A percentile compares a stretch with the other conserved stretches of the same genome.
Conservation (phyloP, 2,329 filamentous ascomycete species). For the Trichoderma koningii region DNA sequence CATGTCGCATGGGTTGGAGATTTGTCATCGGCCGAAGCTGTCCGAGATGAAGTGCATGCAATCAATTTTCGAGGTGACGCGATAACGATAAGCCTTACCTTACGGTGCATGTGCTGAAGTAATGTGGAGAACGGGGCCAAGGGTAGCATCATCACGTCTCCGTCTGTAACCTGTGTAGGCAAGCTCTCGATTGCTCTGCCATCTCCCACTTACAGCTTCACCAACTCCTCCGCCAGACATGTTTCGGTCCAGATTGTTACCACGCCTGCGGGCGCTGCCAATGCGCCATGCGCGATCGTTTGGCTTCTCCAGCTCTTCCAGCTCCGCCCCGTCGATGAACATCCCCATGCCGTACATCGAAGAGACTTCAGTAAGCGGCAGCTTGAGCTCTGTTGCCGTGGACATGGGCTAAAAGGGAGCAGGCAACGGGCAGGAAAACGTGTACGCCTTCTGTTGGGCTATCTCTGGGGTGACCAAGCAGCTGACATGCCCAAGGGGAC, state of each 20-base stretch:
- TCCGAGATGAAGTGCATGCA: not conserved
- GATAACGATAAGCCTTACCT: slow-evolving; percentile 24
- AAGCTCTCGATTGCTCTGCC: not conserved
- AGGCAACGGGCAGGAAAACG: slow-evolving; percentile 77
- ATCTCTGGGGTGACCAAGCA: slow-evolving; percentile 1
- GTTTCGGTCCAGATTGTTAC: slow-evolving; percentile 37
- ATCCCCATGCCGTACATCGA: slow-evolving; percentile 63
- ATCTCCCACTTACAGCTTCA: slow-evolving; percentile 3
- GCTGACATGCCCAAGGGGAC: slow-evolving; percentile 59
- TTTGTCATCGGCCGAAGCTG: too few species aligned
- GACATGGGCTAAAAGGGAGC: slow-evolving; percentile 36
- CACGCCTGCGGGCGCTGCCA: slow-evolving; percentile 42
- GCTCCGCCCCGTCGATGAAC: slow-evolving; percentile 37
- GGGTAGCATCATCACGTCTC: slow-evolving; percentile 19
- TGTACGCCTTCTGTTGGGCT: slow-evolving; percentile 53
- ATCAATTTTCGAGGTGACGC: slow-evolving; percentile 22
- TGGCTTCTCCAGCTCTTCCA: slow-evolving; percentile 44
- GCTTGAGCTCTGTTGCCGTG: slow-evolving; percentile 6
- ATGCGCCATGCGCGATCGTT: slow-evolving; percentile 45
- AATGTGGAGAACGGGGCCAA: slow-evolving; percentile 4
- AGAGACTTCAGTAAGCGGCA: slow-evolving; percentile 44
- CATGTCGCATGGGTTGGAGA: slow-evolving; percentile 29
- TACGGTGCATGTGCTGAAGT: not conserved
- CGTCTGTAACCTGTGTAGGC: not conserved
- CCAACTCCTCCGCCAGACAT: slow-evolving; percentile 28